phyloP scores from a whole-genome alignment of 2,329 filamentous ascomycete species.

The Aspergillus vadensis region DNA sequence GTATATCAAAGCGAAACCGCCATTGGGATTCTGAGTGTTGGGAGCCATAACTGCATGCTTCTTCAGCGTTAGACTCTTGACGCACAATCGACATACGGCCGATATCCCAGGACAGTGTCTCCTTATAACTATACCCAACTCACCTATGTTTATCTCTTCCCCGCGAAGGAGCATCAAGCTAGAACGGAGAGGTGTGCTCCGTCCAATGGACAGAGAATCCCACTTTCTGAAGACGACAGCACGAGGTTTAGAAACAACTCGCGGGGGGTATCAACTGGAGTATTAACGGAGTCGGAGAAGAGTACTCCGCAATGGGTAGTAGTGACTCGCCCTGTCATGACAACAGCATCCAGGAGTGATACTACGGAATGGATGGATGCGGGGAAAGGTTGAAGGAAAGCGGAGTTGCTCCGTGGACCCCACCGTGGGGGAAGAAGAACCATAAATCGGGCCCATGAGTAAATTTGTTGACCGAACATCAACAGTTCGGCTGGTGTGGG shows the following conservation, averaged over 20 bases:
- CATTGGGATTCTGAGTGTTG: conserved; percentile 15
- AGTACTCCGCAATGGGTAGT: too few species aligned
- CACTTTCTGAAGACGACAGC: background rate
- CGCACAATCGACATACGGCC: background rate
- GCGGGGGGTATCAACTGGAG: too few species aligned
- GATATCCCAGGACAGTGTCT: background rate
- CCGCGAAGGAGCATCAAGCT: background rate
- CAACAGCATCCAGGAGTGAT: too few species aligned
- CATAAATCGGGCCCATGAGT: background rate
- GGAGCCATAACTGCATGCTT: conserved; percentile 21
- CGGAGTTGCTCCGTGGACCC: background rate
- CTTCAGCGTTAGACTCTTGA: background rate
- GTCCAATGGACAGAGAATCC: background rate
- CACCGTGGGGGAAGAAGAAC: too few species aligned
- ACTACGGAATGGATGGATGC: background rate
- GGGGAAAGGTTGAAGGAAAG: conserved; percentile 4
- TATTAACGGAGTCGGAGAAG: too few species aligned
- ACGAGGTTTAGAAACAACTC: too few species aligned
- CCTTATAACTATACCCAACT: background rate
- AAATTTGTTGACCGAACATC: background rate
- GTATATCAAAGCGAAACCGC: conserved; percentile 30
- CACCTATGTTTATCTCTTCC: background rate
- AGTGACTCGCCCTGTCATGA: too few species aligned
- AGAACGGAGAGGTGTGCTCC: conserved; percentile 12
- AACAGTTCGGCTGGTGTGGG: background rate